These are phyloP conservation scores for Larix sibirica DNA, from an alignment of 83 land plant species.

Conservation along the genomic window DNA sequence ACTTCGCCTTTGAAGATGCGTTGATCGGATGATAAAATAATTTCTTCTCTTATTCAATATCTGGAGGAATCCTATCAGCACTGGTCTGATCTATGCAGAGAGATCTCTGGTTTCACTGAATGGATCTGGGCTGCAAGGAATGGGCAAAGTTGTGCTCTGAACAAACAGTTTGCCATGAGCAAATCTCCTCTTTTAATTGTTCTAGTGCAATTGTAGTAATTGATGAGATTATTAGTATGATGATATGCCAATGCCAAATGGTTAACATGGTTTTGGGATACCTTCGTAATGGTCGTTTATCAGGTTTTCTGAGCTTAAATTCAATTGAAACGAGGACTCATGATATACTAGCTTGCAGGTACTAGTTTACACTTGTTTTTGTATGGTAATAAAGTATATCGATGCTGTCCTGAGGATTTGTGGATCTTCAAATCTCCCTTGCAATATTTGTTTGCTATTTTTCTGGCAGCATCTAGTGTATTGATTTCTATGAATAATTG, in stretches of 20 bases:
- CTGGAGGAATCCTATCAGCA: not conserved
- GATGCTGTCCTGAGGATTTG: not conserved
- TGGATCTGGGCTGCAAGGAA: slow-evolving; percentile 7
- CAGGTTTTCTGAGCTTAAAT: not conserved
- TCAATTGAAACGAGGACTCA: not conserved
- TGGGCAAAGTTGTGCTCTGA: not conserved
- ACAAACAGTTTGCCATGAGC: not conserved
- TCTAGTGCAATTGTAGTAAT: not conserved
- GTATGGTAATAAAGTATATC: not conserved
- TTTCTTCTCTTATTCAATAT: not conserved
- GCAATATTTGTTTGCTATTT: too few relatives aligned
- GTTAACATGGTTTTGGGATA: not conserved
- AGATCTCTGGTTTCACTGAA: slow-evolving; percentile 17
- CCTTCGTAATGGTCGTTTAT: not conserved
- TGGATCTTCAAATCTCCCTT: too few relatives aligned
- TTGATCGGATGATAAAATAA: not conserved
- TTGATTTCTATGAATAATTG: too few relatives aligned
- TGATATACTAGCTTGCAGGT: not conserved
- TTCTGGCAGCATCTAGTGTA: too few relatives aligned
- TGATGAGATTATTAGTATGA: not conserved
- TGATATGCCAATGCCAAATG: not conserved
- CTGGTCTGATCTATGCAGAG: slow-evolving; percentile 3
- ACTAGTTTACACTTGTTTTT: not conserved
- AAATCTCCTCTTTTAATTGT: not conserved
- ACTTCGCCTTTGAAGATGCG: slow-evolving; percentile 8